phyloP scores from a whole-genome alignment of 2,329 filamentous ascomycete genomes.

The Coniochaeta hoffmannii region DNA sequence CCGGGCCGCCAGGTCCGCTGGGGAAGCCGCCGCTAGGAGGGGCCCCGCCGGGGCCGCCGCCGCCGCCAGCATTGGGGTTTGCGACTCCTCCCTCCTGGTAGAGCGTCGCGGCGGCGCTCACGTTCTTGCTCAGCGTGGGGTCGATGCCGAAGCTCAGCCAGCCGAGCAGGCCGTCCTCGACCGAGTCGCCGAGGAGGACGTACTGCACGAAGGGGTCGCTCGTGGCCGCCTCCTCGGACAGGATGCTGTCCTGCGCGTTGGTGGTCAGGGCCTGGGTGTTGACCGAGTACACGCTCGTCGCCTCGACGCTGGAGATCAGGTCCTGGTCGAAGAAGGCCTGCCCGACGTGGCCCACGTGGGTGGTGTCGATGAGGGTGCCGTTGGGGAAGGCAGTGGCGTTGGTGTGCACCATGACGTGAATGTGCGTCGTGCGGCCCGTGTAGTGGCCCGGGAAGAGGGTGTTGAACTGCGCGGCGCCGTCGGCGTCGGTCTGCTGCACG shows the following conservation, averaged over 20 bases:
- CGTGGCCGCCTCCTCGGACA: slow-evolving; percentile 17
- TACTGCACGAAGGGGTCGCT: slow-evolving; percentile 40
- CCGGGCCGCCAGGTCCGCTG: not conserved
- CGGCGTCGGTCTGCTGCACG: slow-evolving; percentile 29
- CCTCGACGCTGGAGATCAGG: slow-evolving; percentile 44
- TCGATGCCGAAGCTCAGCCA: slow-evolving; percentile 49
- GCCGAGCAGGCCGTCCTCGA: slow-evolving; percentile 44
- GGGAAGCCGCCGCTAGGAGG: slow-evolving; percentile 3
- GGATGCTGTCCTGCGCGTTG: slow-evolving; percentile 22
- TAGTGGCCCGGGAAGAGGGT: slow-evolving; percentile 39
- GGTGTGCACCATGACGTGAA: slow-evolving; percentile 39
- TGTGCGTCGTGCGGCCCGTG: slow-evolving; percentile 35
- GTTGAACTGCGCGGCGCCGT: slow-evolving; percentile 34
- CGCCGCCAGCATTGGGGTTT: slow-evolving; percentile 14
- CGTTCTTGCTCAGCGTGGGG: slow-evolving; percentile 14
- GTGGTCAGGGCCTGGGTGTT: slow-evolving; percentile 38
- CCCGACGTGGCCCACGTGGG: slow-evolving; percentile 48
- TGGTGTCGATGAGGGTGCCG: slow-evolving; percentile 40
- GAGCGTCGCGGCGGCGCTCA: slow-evolving; percentile 24
- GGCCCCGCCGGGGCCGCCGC: slow-evolving; percentile 7
- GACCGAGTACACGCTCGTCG: slow-evolving; percentile 33
- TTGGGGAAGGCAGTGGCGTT: slow-evolving; percentile 28
- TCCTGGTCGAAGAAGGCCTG: slow-evolving; percentile 59
- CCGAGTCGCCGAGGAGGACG: slow-evolving; percentile 44
- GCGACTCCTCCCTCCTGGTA: slow-evolving; percentile 25